A percentile compares a stretch with the other conserved stretches of the same genome.
Conservation (phyloP, 805 yeast species). For the Starmerella potacharoeniae region DNA sequence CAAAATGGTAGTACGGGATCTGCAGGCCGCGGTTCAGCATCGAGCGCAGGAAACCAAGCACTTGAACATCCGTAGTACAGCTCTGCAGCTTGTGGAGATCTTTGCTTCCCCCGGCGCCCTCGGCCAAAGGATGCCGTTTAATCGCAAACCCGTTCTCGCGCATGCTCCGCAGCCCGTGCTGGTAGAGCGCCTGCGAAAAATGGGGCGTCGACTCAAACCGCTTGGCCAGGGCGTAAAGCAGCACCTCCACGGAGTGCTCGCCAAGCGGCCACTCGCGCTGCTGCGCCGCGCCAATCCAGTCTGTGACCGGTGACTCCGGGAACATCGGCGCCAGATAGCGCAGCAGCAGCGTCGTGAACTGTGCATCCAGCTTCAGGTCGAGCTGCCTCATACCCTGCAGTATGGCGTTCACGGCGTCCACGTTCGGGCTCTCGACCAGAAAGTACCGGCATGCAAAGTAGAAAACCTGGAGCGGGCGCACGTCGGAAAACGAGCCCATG, state of each 20-base stretch:
- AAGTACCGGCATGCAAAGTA: slow-evolving; percentile 12
- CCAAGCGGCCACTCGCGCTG: slow-evolving; percentile 17
- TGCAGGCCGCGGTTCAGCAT: slow-evolving; percentile 14
- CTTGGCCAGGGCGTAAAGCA: not conserved
- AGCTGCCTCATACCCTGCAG: slow-evolving; percentile 8
- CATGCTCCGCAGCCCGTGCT: not conserved
- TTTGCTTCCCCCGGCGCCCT: not conserved
- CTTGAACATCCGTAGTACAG: not conserved
- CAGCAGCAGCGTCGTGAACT: slow-evolving; percentile 14
- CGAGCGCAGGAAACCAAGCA: slow-evolving; percentile 6
- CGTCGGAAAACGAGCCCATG: not conserved
- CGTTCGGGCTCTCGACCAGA: slow-evolving; percentile 7
- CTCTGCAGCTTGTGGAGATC: not conserved
- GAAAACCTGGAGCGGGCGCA: not conserved
- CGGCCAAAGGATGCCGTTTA: not conserved
- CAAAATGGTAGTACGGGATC: slow-evolving; percentile 14
- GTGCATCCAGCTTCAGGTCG: slow-evolving; percentile 2
- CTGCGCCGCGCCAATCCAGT: slow-evolving; percentile 17
- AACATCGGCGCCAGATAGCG: slow-evolving; percentile 12
- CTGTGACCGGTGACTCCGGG: slow-evolving; percentile 7
- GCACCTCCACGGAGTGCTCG: not conserved
- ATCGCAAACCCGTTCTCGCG: not conserved
- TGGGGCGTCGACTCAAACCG: not conserved
- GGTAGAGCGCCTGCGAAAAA: not conserved
- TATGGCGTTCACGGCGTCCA: slow-evolving; percentile 9